Conservation (phyloP, 2,329 filamentous ascomycete species). For the Cytospora mali region DNA sequence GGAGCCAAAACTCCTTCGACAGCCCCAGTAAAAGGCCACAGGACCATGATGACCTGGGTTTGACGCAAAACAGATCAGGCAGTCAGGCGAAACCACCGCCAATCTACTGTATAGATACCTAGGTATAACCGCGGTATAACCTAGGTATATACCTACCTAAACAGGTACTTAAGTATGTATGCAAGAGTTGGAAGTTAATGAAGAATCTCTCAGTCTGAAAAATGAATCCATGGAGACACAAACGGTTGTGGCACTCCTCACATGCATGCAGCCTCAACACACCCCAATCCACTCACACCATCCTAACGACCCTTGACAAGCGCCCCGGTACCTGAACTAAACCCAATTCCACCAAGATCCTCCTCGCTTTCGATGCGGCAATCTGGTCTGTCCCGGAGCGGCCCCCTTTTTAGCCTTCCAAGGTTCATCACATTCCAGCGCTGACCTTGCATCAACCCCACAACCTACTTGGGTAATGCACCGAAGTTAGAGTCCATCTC, state of each 20-base stretch:
- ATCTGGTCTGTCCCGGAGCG: constrained; percentile 3
- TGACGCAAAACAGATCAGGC: not conserved
- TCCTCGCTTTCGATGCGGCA: constrained; percentile 11
- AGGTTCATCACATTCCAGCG: not conserved
- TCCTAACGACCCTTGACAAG: not conserved
- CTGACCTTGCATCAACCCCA: not conserved
- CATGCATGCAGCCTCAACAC: not conserved
- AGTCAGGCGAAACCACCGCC: not conserved
- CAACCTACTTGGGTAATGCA: not conserved
- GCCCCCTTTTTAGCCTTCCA: not conserved
- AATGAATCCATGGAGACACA: no score
- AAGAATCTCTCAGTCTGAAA: not conserved
- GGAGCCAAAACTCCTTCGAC: not conserved
- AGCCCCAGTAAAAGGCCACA: no score
- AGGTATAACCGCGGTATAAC: no score
- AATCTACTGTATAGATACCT: no score
- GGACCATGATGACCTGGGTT: no score
- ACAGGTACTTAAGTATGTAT: no score
- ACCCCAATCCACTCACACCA: not conserved
- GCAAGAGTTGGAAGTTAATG: not conserved
- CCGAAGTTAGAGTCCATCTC: not conserved
- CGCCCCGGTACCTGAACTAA: constrained; percentile 13
- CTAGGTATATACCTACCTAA: no score
- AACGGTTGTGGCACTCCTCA: not conserved
- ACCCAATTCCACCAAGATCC: constrained; percentile 11